Evolutionary conservation across 2,329 filamentous ascomycete genomes (phyloP), one percentile per base, ranked within the genome.

Genomic region (Penicillium capsulatum): DNA sequence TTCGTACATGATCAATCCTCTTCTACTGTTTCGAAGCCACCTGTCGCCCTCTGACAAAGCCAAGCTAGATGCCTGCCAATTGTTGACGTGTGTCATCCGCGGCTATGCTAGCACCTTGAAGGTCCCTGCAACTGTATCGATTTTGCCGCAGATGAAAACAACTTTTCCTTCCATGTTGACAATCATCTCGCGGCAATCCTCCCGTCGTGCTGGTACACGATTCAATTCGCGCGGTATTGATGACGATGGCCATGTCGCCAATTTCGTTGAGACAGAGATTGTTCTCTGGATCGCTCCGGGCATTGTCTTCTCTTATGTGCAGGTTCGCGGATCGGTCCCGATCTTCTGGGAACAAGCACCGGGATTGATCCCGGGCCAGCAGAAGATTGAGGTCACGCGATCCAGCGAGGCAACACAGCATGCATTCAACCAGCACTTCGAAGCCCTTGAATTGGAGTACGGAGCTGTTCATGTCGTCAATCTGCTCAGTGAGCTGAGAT

Each of bases 161-260:
- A 87, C 88, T 3, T 74, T 88, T 50, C 88, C 91, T 1, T 90
- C 89, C 1, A 84, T 80, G 38, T 72, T 98, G 54, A 96, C 90
- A 1, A 74, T 97, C 15, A 92, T 97, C 46, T 97, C 92, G 2
- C 80, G 92, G 20, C 73, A 97, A 26, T 97, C 92, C 2, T 97
- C 90, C 59, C 78, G 82, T 53, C 80, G 91, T 67, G 92, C 92
- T 13, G 92, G 92, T 15, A 98, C 92, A 11, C 79, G 92, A 28
- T 98, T 97, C 73, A 97, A 97, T 63, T 84, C 91, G n/a, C 79
- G 92, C 52, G 92, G 92, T 27, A 95, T 98, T 49, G 92, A 98
- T 59, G 92, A 98, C 61, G 89, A 97, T 58, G 92, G 92, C 10
- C 88, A 97, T 55, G 92, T 97, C 17, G 90, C 92, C 45, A 98